Evolutionary conservation across 1,139 yeast species (phyloP), one percentile per base, ranked within the genome.

Genomic region (Geotrichum candidum): DNA sequence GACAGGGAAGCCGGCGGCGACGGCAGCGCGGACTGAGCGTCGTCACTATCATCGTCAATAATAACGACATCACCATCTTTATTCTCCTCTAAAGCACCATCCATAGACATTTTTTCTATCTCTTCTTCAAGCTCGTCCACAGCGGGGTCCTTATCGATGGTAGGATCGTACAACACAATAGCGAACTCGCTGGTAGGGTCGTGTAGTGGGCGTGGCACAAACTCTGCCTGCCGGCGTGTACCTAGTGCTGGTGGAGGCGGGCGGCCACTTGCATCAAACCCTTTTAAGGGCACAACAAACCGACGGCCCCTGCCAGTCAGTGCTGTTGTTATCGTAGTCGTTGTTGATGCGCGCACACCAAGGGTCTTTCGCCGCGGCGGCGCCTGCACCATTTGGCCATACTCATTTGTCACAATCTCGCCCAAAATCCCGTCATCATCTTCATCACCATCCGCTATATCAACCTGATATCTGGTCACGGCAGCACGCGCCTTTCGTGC

Each of bases 101-200:
- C 41, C n/a, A 35, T 6, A 41, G 23, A 2, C 48, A n/a, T 41
- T 4, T 15, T 29, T 29, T 29, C 10, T 29, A 2, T 10, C 35
- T 60, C 65, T 22, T 65, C 61, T 13, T 63, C 66, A 3, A 69
- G 67, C 15, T 62, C 65, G 2, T 58, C 61, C 35, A 54, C 65
- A 10, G 59, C 57, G 6, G 68, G 69, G 54, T 68, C 67, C 25
- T 81, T 79, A 69, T 89, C 96, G 3, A 92, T 86, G 0, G 98
- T 90, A 0, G 99, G 99, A 72, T 94, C 99, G 70, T 90, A 94
- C 56, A 94, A 78, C 1, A 94, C 98, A 61, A 95, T 90, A 0
- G 99, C 98, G 71, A 90, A 87, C 73, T 94, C 98, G 65, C 88
- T 90, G 59, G 87, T 81, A 0, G 99, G 99, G 74, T 94, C 99